Evolutionary conservation across 352 stramenopile species (phyloP), one percentile per base, ranked within the genome.

Genomic region (Aphanomyces invadans): DNA sequence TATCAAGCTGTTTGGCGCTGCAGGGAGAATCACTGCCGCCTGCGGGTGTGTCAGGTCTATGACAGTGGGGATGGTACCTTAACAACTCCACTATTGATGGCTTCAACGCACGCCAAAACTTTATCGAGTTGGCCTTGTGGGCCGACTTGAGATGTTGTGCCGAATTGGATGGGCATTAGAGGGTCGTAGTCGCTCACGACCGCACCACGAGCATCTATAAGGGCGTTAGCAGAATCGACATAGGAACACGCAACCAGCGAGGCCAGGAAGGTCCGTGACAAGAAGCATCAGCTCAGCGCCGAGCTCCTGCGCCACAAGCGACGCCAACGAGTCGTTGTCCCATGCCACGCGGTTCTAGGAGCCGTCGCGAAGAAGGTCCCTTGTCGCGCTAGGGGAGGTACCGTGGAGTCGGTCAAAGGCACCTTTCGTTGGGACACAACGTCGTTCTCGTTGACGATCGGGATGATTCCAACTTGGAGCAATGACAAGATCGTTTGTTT

Each of bases 391-490:
- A 48, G 21, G 39, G 17, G 15, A 48, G 39, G 15, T 70, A 70
- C 63, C 25, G 62, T 70, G 28, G 72, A 68, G 23, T 83, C 73
- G 3, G 80, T 76, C 10, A 93, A 71, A 49, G 84, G 84, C 60
- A 74, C 80, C 57, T 81, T 78, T 51, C 84, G 82, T 17, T 68
- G 70, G 53, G 82, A 83, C 62, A 93, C 90, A 48, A 93, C 80
- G 70, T 93, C 84, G 68, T 93, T 93, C 69, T 93, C 84, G 67
- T 93, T 93, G 62, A 93, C 87, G 17, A 93, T 75, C 0, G 84
- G 84, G 70, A 93, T 91, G 66, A 93, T 93, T 3, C 83, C 82
- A 28, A 93, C 81, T 46, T 89, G 78, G 39, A 93, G 69, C 54
- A 93, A 73, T 28, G 82, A 77, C 7, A 71, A 70, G 26, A 93